A percentile compares a stretch with the other conserved stretches of the same genome.
phyloP scores from a whole-genome alignment of 202 grass and related monocot species.

The Panicum virgatum region DNA sequence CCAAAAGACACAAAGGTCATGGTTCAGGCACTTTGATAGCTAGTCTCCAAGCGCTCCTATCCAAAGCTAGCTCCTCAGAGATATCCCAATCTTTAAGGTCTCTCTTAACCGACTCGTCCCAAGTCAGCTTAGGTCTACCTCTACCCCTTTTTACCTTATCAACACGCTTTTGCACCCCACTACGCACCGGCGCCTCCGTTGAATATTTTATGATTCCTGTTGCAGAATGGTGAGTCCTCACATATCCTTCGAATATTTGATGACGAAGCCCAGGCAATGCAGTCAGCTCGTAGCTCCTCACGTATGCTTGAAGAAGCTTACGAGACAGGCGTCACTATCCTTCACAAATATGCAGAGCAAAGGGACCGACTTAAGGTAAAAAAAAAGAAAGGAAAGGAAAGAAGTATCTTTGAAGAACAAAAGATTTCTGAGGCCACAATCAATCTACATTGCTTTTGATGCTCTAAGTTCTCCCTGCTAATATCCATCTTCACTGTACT shows the following conservation, averaged over 20 bases:
- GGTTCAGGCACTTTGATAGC: no score
- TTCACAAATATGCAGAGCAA: slow-evolving; percentile 87
- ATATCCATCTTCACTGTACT: slow-evolving; percentile 20
- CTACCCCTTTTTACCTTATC: no score
- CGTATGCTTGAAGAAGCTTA: slow-evolving; percentile 89
- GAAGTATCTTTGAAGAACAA: neutral
- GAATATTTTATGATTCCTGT: no score
- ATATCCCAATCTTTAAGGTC: no score
- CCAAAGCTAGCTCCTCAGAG: no score
- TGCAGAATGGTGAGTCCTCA: slow-evolving; percentile 91
- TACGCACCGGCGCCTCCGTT: no score
- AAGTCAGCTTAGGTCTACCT: no score
- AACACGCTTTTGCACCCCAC: no score
- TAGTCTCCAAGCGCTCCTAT: no score
- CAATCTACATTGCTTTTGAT: neutral
- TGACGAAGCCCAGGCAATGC: slow-evolving; percentile 87
- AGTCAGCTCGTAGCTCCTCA: slow-evolving; percentile 78
- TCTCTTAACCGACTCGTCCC: no score
- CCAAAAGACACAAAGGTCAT: no score
- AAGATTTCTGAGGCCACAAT: neutral
- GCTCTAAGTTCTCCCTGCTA: slow-evolving; percentile 18
- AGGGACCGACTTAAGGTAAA: slow-evolving; percentile 89
- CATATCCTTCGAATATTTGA: slow-evolving; percentile 92
- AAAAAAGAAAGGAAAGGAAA: no score
- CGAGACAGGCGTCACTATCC: slow-evolving; percentile 79